Conservation (phyloP, 371 early-diverging fungal species). For the Fennellomyces sp. region DNA sequence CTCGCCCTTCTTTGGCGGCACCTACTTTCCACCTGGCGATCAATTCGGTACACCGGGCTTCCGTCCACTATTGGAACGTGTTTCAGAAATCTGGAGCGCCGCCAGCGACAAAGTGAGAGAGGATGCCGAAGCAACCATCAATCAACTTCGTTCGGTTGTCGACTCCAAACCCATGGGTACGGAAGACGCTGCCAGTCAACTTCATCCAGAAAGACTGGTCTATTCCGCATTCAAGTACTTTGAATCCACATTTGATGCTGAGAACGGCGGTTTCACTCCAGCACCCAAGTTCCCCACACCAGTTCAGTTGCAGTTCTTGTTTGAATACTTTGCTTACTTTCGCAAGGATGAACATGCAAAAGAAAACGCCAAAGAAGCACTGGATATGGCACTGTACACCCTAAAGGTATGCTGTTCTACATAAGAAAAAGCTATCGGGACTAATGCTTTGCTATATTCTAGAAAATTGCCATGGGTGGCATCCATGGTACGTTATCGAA, state of each 20-base stretch:
- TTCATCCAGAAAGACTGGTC: conserved; percentile 23
- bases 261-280: conserved; percentile 60
- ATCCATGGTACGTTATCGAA: conserved; percentile 52
- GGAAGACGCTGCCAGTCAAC: not conserved
- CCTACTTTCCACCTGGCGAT: conserved; percentile 68
- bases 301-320: conserved; percentile 58
- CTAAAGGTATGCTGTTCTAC: conserved; percentile 32
- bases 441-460: not conserved
- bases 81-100: conserved; percentile 48
- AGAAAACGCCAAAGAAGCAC: conserved; percentile 41
- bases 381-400: conserved; percentile 65
- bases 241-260: conserved; percentile 45
- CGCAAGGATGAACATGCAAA: conserved; percentile 18
- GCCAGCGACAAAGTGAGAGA: conserved; percentile 41
- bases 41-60: conserved; percentile 57
- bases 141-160: conserved; percentile 39
- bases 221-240: conserved; percentile 41
- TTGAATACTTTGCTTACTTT: conserved; percentile 50
- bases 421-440: not conserved
- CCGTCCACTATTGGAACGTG: conserved; percentile 41
- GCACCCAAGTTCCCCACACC: conserved; percentile 75
- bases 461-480: conserved; percentile 60
- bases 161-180: conserved; percentile 25
- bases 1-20: conserved; percentile 70
- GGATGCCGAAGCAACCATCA: conserved; percentile 41